Evolutionary conservation across 202 grass and related monocot genomes (phyloP), one percentile per base, ranked within the genome.

Genomic region (Setaria viridis): DNA sequence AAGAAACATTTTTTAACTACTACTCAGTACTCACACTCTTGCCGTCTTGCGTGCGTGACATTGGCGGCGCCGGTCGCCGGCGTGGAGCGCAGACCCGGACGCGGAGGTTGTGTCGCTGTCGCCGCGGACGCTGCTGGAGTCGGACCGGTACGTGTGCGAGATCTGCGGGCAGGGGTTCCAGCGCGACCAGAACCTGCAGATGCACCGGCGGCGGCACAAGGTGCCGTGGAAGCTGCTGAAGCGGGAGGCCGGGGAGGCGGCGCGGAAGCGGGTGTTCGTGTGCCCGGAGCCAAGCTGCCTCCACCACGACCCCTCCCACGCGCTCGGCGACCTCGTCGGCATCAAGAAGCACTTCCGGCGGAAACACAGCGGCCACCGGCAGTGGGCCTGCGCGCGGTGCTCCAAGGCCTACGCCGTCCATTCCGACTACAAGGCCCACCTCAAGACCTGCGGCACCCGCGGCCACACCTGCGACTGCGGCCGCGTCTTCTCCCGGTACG

Each of bases 321-420:
- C 96, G 12, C 91, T 99, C 21, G 96, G 96, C 67, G 96, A 99
- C 82, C 87, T 99, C 17, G 96, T 99, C 67, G 96, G 96, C 29
- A 99, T 99, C 93, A 99, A 99, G 93, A 99, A 99, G 85, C 96
- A 99, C 86, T 99, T 95, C 85, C 90, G 96, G 8, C 94, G 96
- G 30, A 99, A 99, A 91, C 96, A 99, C 91, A 99, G 96, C 86
- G 91, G 80, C 67, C 86, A 91, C 91, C 86, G 93, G 10, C 96
- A 99, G 85, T 99, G 96, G 96, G 93, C 91, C 50, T 99, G 96
- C 82, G 84, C 86, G 10, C 89, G 89, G 37, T 99, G 96, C 86
- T 94, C 96, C 78, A 99, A 99, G 91, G 96, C 96, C 39, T 99
- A 99, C 75, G 96, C 96, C 58, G 96, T 99, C 9, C 96, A 99